Base-by-base conservation (phyloP, 345 rosid genomes). In the Corchorus capsularis region DNA sequence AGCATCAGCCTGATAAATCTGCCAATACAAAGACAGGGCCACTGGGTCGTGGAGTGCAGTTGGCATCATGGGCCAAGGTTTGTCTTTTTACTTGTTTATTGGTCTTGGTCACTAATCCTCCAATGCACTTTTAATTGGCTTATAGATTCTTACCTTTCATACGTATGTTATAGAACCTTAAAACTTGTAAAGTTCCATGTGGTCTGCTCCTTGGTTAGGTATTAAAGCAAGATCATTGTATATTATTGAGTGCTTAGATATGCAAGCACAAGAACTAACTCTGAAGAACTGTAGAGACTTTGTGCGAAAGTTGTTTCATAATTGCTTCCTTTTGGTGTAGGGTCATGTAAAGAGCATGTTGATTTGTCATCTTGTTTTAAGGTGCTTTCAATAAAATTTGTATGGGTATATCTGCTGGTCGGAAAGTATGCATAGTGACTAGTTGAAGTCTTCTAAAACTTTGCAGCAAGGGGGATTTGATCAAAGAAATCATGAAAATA, bases 11-110 rank as follows among this genome's bases (percentile, higher is more conserved):
- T 13, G 68, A 75, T 17, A 45, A 71, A 67, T 52, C 76, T 59
- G 79, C 76, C 64, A 78, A 75, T 76, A 70, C 41, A 27, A 82
- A 80, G 81, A 78, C 78, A 67, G 74, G 78, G 9, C 78, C 86
- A 17, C 65, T 76, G 72, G 75, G 43, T 12, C 70, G 53, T 69
- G 74, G 78, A 54, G 56, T 60, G 77, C 77, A 77, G 50, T 71
- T 70, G 47, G 60, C 65, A 41, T 83, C 79, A 49, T 39, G 74
- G 69, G 41, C 76, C 55, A 78, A 80, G 89, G 96, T 89, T 83
- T 56, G 81, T 57, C 57, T 65, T 76, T 66, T 66, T 54, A 54
- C 55, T 41, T 41, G 17, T 52, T 49, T 35, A 63, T 49, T 49
- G 35, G 0, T 52, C 10, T 4, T 34, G 73, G 16, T 49, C 59